Evolutionary conservation across 1,139 yeast genomes (phyloP).

Genomic region (Magnusiomyces fungicola): DNA sequence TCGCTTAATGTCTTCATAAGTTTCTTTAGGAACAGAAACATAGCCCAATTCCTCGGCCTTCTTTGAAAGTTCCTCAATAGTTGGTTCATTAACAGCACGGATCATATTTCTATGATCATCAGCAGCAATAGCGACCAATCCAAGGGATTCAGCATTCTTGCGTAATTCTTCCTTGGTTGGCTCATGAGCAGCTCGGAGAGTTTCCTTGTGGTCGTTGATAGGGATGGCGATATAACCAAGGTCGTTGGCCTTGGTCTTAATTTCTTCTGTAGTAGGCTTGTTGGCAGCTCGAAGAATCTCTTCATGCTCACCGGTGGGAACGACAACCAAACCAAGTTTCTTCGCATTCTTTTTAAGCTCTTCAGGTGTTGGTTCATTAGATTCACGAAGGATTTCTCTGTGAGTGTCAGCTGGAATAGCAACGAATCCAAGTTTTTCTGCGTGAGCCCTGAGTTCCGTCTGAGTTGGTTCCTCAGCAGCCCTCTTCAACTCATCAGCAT

Average conservation of each 20-base stretch:
- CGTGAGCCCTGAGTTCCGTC: conserved; percentile 14
- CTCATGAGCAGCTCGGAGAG: conserved; percentile 22
- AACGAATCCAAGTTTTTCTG: conserved; percentile 20
- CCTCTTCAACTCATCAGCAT: conserved; percentile 22
- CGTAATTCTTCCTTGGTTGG: conserved; percentile 36
- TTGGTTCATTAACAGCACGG: conserved; percentile 10
- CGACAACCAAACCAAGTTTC: conserved; percentile 6
- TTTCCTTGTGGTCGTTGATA: conserved; percentile 9
- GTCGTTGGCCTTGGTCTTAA: conserved; percentile 33
- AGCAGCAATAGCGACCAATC: conserved; percentile 18
- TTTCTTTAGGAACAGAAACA: conserved; percentile 16
- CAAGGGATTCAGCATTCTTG: conserved; percentile 38
- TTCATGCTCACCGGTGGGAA: conserved; percentile 6
- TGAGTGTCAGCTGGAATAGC: conserved; percentile 29
- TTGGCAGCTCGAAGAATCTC: conserved; percentile 12
- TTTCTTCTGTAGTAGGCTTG: conserved; percentile 26
- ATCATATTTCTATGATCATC: background rate
- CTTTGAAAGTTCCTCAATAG: conserved; percentile 9
- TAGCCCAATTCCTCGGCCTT: conserved; percentile 5
- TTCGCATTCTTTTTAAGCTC: conserved; percentile 14
- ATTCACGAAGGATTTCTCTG: conserved; percentile 16
- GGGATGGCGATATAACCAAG: conserved; percentile 27
- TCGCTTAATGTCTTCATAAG: conserved; percentile 8
- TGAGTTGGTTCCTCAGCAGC: conserved; percentile 16
- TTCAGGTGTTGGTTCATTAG: conserved; percentile 12